Evolutionary conservation across 208 protist genomes (phyloP), one percentile per base, ranked within the genome.

Genomic region (Wallacemonas rigidus): DNA sequence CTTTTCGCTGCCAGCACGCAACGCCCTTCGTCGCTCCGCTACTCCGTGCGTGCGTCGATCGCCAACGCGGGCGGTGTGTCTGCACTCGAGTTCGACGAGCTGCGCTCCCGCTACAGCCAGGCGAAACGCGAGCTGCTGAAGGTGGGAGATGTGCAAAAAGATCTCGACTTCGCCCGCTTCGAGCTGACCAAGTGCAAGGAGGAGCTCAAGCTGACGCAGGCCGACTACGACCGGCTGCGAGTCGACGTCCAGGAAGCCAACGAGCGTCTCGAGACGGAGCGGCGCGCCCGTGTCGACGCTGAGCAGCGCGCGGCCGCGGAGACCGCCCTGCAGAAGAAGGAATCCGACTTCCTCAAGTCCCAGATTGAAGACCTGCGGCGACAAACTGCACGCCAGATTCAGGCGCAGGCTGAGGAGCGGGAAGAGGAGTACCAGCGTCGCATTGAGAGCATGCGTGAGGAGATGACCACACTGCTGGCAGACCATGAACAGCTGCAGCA

Each of bases 41-140:
- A 85, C 72, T 76, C 76, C 35, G 75, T 73, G 47, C 85, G 89
- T 2, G 72, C 79, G n/a, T 91, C 86, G 0, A 62, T 93, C 9
- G 80, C 89, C 1, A 91, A 83, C 71, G 71, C 85, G 6, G 76
- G 79, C 12, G 91, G 88, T 71, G 82, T 92, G 40, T 85, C 87
- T 1, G 76, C 89, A 3, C 84, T 92, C 15, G 92, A 97, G 72
- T 88, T 89, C 56, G 92, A 97, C 64, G 90, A 97, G 2, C 78
- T 97, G 17, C 86, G 90, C 14, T 71, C 83, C 35, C 77, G 83
- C 11, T 86, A 86, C 55, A 91, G 77, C 65, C 86, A 97, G 55
- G 70, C 81, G 26, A 94, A 88, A 56, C 86, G 92, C 0, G 92
- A 97, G 73, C 76, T 90, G 41, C 69, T 97, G 9, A 90, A 88